Evolutionary conservation across 2,329 filamentous ascomycete species (phyloP), one percentile per base, ranked within the genome.

Genomic region (Aspergillus pseudoviridinutans): DNA sequence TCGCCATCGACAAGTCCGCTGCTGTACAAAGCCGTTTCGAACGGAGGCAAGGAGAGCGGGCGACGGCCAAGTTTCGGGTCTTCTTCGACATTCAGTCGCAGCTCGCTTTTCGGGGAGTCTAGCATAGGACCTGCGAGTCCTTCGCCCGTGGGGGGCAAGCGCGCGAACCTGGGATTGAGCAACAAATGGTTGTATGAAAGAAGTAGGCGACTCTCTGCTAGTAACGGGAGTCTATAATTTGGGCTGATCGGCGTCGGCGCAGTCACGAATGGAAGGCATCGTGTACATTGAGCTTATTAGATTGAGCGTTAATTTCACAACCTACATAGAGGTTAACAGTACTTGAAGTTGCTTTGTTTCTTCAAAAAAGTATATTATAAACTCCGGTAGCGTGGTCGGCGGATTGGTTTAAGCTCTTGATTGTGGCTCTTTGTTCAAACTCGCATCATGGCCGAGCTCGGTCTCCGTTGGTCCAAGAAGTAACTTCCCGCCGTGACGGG

Each of bases 151-250:
- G 81, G 66, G 53, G 71, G 83, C 41, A 91, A 89, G 77, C 83
- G 86, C 56, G 87, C 87, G 46, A 92, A 85, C 63, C 85, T 95
- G 53, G 86, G 87, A 0, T 70, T 97, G 69, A 97, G 93, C 75
- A 96, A 87, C 78, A 96, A 94, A 77, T 97, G 93, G 93, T 75
- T 97, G 59, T 97, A 96, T 70, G 91, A 97, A 74, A 90, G 87
- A 76, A 88, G 89, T 53, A 68, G 72, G 47, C 67, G 71, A 28
- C 62, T 75, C 25, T 76, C 74, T 38, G 66, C 74, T 12, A 74
- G 71, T 59, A 74, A 72, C 54, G 71, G 72, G 35, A 64, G 70
- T 56, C 64, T 72, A 61, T 74, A 56, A 68, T 53, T 57, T 49
- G 49, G 22, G 20, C 58, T 55, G 28, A 32, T 44, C 57, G 29